Conservation (phyloP, 768 basidiomycete species). For the Dioszegia hungarica region DNA sequence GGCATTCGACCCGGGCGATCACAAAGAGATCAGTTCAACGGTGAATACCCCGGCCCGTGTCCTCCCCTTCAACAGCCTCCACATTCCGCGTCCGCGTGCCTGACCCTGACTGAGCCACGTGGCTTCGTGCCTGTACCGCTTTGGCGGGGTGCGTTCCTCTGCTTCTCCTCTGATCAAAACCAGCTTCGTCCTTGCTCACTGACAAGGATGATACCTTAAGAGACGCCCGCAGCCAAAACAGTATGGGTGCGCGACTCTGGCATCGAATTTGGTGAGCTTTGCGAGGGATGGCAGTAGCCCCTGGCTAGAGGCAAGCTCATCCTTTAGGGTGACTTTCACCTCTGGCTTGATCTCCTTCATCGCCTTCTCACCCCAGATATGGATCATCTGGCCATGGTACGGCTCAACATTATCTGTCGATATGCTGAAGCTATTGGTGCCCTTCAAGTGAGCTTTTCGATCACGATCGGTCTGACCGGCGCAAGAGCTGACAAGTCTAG, state of each 20-base stretch:
- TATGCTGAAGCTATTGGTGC: slow-evolving; percentile 67
- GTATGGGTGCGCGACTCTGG: slow-evolving; percentile 11
- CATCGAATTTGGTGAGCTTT: slow-evolving; percentile 10
- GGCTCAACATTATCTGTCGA: slow-evolving; percentile 68
- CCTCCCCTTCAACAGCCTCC: too few relatives aligned
- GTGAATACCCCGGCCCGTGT: too few relatives aligned
- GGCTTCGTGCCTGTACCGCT: too few relatives aligned
- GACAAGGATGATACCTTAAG: too few relatives aligned
- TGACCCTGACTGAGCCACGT: too few relatives aligned
- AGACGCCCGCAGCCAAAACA: background rate
- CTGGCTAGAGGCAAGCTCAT: background rate
- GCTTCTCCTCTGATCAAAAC: too few relatives aligned
- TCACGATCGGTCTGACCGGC: background rate
- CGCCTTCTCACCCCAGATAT: slow-evolving; percentile 80
- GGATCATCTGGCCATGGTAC: slow-evolving; percentile 91
- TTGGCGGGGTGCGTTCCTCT: too few relatives aligned
- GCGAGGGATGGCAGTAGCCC: too few relatives aligned
- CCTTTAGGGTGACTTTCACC: slow-evolving; percentile 47
- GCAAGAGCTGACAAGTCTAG: slow-evolving; percentile 51
- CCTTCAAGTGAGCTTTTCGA: slow-evolving; percentile 76
- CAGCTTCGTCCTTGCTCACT: too few relatives aligned
- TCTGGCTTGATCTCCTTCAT: slow-evolving; percentile 61
- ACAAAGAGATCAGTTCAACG: too few relatives aligned
- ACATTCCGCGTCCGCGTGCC: too few relatives aligned
- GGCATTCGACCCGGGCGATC: too few relatives aligned